Evolutionary conservation across 805 yeast genomes (phyloP).

Genomic region (Metschnikowia rubicola): DNA sequence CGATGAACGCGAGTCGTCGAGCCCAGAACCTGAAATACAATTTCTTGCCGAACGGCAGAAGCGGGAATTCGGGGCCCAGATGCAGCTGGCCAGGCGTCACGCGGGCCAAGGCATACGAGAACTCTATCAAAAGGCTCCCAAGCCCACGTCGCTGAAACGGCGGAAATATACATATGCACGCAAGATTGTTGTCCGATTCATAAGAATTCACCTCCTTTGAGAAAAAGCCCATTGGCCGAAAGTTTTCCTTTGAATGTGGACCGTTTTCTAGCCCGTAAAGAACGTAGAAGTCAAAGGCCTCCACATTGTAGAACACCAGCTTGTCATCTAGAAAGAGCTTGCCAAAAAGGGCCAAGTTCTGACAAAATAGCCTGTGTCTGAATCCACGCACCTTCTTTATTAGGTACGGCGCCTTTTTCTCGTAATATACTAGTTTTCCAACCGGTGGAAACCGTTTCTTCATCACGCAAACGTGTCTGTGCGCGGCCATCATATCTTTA

Average conservation of each 20-base stretch:
- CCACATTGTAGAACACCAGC: slow-evolving; percentile 78
- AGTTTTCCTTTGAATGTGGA: neutral
- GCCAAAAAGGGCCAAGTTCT: slow-evolving; percentile 78
- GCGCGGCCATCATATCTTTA: slow-evolving; percentile 44
- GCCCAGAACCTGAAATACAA: slow-evolving; percentile 81
- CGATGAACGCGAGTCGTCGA: slow-evolving; percentile 27
- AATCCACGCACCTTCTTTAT: slow-evolving; percentile 70
- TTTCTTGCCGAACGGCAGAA: slow-evolving; percentile 74
- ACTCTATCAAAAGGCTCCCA: slow-evolving; percentile 78
- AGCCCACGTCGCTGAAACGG: slow-evolving; percentile 79
- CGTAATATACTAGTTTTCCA: slow-evolving; percentile 70
- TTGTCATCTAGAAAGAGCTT: slow-evolving; percentile 87
- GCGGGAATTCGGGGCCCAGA: slow-evolving; percentile 92
- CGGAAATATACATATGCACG: slow-evolving; percentile 88
- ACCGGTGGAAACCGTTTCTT: slow-evolving; percentile 38
- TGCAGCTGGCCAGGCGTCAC: slow-evolving; percentile 49
- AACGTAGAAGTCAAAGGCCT: slow-evolving; percentile 75
- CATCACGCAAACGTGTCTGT: slow-evolving; percentile 42
- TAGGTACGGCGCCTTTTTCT: slow-evolving; percentile 40
- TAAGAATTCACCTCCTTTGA: slow-evolving; percentile 80
- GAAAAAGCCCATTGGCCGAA: slow-evolving; percentile 69
- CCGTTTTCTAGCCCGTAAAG: slow-evolving; percentile 48
- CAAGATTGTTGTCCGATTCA: slow-evolving; percentile 75
- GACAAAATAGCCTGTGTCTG: slow-evolving; percentile 66
- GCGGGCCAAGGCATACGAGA: slow-evolving; percentile 71